These are phyloP conservation scores for Ascomycota sp. DNA, from an alignment of 2,329 filamentous ascomycete species.

Conservation along the genomic window DNA sequence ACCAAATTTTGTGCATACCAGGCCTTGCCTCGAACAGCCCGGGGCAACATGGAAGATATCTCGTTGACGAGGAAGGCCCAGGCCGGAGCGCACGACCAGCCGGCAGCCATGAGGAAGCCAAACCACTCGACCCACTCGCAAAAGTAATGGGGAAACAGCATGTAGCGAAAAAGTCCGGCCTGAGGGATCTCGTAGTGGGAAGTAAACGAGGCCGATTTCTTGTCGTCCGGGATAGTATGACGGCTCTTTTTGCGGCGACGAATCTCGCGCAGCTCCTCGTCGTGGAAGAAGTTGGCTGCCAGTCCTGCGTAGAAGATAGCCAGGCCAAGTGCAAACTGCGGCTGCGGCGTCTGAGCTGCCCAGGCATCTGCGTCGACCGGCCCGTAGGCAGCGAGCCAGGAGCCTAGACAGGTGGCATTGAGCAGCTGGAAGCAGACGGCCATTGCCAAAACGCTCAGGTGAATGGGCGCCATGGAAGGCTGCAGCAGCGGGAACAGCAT, in stretches of 20 bases:
- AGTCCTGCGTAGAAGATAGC: constrained; percentile 60
- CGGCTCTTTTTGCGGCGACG: constrained; percentile 37
- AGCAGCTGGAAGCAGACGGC: constrained; percentile 57
- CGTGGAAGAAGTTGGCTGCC: constrained; percentile 66
- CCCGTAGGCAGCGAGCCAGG: constrained; percentile 69
- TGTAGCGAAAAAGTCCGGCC: constrained; percentile 60
- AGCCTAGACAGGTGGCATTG: constrained; percentile 60
- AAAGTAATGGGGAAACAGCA: constrained; percentile 87
- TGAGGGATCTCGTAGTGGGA: constrained; percentile 73
- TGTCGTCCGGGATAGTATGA: constrained; percentile 18
- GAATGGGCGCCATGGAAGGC: constrained; percentile 83
- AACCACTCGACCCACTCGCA: constrained; percentile 93
- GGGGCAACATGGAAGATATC: constrained; percentile 71
- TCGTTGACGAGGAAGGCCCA: constrained; percentile 73
- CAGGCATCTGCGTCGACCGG: constrained; percentile 36
- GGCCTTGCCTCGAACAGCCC: constrained; percentile 56
- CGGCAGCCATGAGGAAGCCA: constrained; percentile 65
- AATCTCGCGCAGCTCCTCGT: constrained; percentile 77
- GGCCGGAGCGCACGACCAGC: constrained; percentile 49
- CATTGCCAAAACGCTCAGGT: constrained; percentile 41
- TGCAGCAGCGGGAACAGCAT: constrained; percentile 64
- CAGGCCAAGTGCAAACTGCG: constrained; percentile 41
- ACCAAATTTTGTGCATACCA: constrained; percentile 88
- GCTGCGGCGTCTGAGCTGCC: constrained; percentile 16
- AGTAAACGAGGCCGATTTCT: no score